A percentile compares a stretch with the other conserved stretches of the same genome.
phyloP scores from a whole-genome alignment of 2,329 filamentous ascomycete genomes.

The Sclerotiophoma versabilis region DNA sequence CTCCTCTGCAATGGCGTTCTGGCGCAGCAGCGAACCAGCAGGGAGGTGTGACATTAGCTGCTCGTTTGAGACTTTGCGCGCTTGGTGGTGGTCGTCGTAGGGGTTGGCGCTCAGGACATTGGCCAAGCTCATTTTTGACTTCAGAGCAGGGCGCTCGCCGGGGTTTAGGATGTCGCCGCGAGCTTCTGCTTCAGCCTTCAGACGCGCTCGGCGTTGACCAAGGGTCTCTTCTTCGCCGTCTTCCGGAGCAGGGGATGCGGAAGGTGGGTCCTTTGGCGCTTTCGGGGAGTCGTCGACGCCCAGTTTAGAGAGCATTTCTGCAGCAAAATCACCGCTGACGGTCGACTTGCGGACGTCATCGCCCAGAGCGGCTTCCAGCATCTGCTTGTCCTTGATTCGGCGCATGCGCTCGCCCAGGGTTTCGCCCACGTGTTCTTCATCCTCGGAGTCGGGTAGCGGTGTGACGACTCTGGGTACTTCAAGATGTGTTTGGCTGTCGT shows the following conservation, averaged over 20 bases:
- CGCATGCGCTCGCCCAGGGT: slow-evolving; percentile 71
- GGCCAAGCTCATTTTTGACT: slow-evolving; percentile 63
- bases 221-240: slow-evolving; percentile 74
- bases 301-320: slow-evolving; percentile 67
- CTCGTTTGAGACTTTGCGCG: slow-evolving; percentile 48
- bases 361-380: slow-evolving; percentile 52
- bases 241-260: slow-evolving; percentile 21
- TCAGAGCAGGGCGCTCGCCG: slow-evolving; percentile 45
- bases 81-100: slow-evolving; percentile 41
- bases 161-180: slow-evolving; percentile 39
- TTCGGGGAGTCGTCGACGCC: slow-evolving; percentile 35
- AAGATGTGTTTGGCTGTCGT: slow-evolving; percentile 36
- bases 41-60: slow-evolving; percentile 44
- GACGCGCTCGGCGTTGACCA: slow-evolving; percentile 75
- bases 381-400: slow-evolving; percentile 67
- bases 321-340: slow-evolving; percentile 71
- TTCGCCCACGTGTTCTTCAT: slow-evolving; percentile 60
- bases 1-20: slow-evolving; percentile 48
- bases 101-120: slow-evolving; percentile 67
- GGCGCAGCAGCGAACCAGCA: slow-evolving; percentile 52
- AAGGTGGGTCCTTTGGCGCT: slow-evolving; percentile 32
- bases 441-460: slow-evolving; percentile 40
- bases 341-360: slow-evolving; percentile 55
- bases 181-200: slow-evolving; percentile 74
- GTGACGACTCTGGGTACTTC: slow-evolving; percentile 37